Base-by-base conservation (phyloP, 257 asterid genomes). In the Linderniella brevidens region DNA sequence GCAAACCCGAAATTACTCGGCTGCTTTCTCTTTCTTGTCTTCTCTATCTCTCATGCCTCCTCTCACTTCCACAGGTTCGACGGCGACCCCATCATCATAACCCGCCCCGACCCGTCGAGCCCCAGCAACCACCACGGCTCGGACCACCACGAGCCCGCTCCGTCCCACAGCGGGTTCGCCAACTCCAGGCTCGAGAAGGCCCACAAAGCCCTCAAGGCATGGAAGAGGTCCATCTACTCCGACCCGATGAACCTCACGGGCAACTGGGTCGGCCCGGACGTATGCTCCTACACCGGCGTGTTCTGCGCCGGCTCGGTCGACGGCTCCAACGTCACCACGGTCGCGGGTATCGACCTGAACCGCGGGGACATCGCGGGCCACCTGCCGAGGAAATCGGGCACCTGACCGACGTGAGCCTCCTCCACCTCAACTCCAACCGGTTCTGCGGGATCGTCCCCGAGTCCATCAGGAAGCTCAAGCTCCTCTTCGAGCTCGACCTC, bases 291-390 rank as follows among this genome's bases (percentile, higher is more conserved):
- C 57, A 70, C 58, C 0, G 92, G 96, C 1, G 86, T 82, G 0
- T 72, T 62, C 11, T 86, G 96, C 18, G 81, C 72, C 0, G 46
- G 57, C 1, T 76, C 97, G 2, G 65, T 75, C 16, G 87, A 86
- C 35, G 71, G 77, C 17, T 54, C 68, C 6, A 67, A 17, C 0
- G 12, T 55, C 11, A 64, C 55, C 8, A 90, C 77, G n/a, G 97
- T 86, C 7, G 97, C 97, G 13, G 97, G 94, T 0, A 29, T 86
- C 8, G 97, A 86, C 46, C 65, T 86, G 13, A 86, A 79, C 65
- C 76, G 69, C 11, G 87, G 61, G 0, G 97, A 86, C 19, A 77
- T 86, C 14, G 94, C 97, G 0, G 94, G 94, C 0, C 84, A 86
- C 38, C 68, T 86, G 0, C 97, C 0, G 29, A 41, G 1, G 87